Evolutionary conservation across 2,329 filamentous ascomycete species (phyloP).

Genomic region (Apiospora pterosperma): DNA sequence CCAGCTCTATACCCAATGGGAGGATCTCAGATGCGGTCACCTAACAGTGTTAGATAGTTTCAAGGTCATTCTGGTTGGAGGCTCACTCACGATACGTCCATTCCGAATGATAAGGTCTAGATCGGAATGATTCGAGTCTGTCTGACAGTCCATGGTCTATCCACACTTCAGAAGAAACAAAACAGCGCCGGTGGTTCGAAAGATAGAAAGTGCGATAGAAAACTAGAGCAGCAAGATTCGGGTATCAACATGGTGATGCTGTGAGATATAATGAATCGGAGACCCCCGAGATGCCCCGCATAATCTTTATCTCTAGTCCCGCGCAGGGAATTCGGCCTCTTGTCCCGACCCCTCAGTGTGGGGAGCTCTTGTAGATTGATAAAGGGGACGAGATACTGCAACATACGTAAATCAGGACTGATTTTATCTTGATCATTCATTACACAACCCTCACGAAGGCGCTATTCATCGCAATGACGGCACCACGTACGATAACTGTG

Average conservation of each 20-base stretch:
- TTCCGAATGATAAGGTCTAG: background rate
- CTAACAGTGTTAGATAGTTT: background rate
- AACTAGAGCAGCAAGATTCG: background rate
- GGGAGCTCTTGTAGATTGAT: background rate
- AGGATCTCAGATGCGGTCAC: conserved; percentile 40
- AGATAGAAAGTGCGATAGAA: background rate
- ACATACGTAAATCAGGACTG: background rate
- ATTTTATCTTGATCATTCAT: no score
- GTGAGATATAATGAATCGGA: no score
- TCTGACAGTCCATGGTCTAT: background rate
- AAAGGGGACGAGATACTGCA: background rate
- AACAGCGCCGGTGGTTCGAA: background rate
- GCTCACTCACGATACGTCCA: background rate
- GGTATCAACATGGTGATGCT: background rate
- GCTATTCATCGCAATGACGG: background rate
- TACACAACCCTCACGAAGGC: conserved; percentile 2
- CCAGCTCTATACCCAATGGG: conserved; percentile 32
- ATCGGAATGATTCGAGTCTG: background rate
- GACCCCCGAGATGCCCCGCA: background rate
- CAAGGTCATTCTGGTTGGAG: background rate
- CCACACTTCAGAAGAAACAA: no score
- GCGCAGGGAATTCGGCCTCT: conserved; percentile 15
- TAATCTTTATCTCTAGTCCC: conserved; percentile 6
- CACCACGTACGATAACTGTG: conserved; percentile 31
- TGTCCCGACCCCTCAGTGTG: background rate